Conservation (phyloP, 1,139 yeast species). For the Lodderomyces elongisporus region DNA sequence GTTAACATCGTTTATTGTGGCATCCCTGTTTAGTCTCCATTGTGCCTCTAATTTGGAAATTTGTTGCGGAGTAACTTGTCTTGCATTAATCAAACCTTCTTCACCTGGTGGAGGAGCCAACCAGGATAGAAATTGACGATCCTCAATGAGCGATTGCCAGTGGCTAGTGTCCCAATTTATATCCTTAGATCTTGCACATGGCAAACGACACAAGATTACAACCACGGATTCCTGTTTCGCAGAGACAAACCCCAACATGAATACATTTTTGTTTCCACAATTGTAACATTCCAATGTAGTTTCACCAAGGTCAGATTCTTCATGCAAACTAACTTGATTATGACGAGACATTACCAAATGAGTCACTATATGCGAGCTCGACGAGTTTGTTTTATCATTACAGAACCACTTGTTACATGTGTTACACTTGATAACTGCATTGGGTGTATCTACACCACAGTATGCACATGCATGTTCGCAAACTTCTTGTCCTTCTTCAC, state of each 20-base stretch:
- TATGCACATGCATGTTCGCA: slow-evolving; percentile 54
- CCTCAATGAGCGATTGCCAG: slow-evolving; percentile 86
- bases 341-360: slow-evolving; percentile 83
- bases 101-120: slow-evolving; percentile 65
- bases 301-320: slow-evolving; percentile 79
- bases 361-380: slow-evolving; percentile 79
- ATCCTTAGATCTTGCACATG: slow-evolving; percentile 78
- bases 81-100: slow-evolving; percentile 54
- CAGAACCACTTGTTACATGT: slow-evolving; percentile 88
- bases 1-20: slow-evolving; percentile 58
- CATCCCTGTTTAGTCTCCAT: slow-evolving; percentile 71
- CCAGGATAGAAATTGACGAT: slow-evolving; percentile 77
- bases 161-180: slow-evolving; percentile 80
- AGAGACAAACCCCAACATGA: slow-evolving; percentile 79
- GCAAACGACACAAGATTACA: slow-evolving; percentile 81
- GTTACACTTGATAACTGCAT: slow-evolving; percentile 71
- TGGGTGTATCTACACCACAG: slow-evolving; percentile 69
- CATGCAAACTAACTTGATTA: slow-evolving; percentile 68
- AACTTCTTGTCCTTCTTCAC: slow-evolving; percentile 6
- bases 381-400: slow-evolving; percentile 59
- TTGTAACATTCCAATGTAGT: slow-evolving; percentile 84
- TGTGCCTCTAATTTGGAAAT: slow-evolving; percentile 71
- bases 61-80: slow-evolving; percentile 56
- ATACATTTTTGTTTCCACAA: slow-evolving; percentile 81
- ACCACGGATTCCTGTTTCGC: slow-evolving; percentile 87